Conservation (phyloP, 352 stramenopile species). For the Phytophthora hybrid region DNA sequence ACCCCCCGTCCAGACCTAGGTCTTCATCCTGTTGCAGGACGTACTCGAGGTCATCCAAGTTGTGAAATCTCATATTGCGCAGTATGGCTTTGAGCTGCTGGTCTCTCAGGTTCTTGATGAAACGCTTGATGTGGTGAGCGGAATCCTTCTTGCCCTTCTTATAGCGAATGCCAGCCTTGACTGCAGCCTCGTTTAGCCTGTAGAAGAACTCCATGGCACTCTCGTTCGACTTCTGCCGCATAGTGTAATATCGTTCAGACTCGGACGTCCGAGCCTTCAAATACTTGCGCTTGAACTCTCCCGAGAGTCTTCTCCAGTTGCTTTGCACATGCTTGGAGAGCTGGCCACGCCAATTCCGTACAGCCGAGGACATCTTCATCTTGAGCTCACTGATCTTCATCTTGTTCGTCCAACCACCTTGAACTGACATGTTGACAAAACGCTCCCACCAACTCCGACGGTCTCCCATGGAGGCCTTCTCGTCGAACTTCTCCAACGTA, state of each 20-base stretch:
- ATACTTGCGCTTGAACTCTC: background rate
- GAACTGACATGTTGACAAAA: background rate
- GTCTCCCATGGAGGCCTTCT: background rate
- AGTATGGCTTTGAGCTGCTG: background rate
- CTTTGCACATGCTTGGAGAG: background rate
- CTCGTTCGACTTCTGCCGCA: conserved; percentile 4
- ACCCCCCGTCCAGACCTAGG: background rate
- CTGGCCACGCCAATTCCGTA: conserved; percentile 3
- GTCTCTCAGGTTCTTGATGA: conserved; percentile 3
- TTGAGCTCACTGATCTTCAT: background rate
- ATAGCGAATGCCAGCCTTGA: background rate
- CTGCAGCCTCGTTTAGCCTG: background rate
- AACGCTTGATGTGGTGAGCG: conserved; percentile 1
- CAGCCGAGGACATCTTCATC: conserved; percentile 3
- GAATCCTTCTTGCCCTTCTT: background rate
- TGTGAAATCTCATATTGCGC: background rate
- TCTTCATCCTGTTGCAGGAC: conserved; percentile 7
- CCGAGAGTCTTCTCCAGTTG: background rate
- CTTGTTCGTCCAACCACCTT: background rate
- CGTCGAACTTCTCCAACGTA: background rate
- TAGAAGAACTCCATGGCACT: conserved; percentile 8
- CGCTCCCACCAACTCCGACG: background rate
- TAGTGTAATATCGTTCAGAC: background rate
- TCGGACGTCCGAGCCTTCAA: conserved; percentile 4
- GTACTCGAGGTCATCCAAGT: conserved; percentile 2